These are phyloP conservation scores for Coemansia sp. DNA, from an alignment of 192 early-diverging fungal species.

Conservation along the genomic window DNA sequence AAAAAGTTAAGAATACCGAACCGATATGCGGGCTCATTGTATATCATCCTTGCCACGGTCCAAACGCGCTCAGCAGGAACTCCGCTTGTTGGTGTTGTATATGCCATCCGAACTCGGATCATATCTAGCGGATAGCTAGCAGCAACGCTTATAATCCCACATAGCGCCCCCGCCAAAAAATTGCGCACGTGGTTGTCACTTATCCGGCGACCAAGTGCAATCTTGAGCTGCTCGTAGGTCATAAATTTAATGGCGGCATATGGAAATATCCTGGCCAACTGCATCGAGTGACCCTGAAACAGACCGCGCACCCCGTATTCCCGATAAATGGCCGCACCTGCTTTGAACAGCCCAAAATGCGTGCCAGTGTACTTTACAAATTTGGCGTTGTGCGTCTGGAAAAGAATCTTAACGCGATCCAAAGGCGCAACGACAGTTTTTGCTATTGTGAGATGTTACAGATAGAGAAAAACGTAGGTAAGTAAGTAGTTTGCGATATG, in stretches of 20 bases:
- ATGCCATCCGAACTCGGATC: slow-evolving; percentile 91
- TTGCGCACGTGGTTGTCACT: slow-evolving; percentile 67
- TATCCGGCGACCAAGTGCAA: slow-evolving; percentile 21
- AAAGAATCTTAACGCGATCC: slow-evolving; percentile 84
- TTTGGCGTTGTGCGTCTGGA: slow-evolving; percentile 72
- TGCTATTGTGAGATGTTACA: slow-evolving; percentile 41
- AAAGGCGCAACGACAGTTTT: slow-evolving; percentile 78
- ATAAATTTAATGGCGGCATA: slow-evolving; percentile 98
- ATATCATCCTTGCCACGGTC: slow-evolving; percentile 59
- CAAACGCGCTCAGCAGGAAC: slow-evolving; percentile 57
- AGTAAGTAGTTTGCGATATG: neutral
- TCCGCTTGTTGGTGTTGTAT: slow-evolving; percentile 42
- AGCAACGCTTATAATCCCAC: slow-evolving; percentile 83
- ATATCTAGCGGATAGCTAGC: slow-evolving; percentile 94
- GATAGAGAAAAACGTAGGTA: neutral
- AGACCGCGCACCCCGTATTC: slow-evolving; percentile 73
- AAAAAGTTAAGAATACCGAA: slow-evolving; percentile 80
- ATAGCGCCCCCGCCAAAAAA: slow-evolving; percentile 77
- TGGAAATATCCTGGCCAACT: slow-evolving; percentile 91
- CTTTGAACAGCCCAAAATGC: slow-evolving; percentile 74
- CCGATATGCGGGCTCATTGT: slow-evolving; percentile 66
- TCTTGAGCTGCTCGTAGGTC: slow-evolving; percentile 87
- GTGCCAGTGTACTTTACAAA: slow-evolving; percentile 60
- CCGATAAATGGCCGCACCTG: slow-evolving; percentile 69
- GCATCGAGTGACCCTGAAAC: slow-evolving; percentile 94